Evolutionary conservation across 768 basidiomycete genomes (phyloP), one percentile per base, ranked within the genome.

Genomic region (Suillus weaverae): DNA sequence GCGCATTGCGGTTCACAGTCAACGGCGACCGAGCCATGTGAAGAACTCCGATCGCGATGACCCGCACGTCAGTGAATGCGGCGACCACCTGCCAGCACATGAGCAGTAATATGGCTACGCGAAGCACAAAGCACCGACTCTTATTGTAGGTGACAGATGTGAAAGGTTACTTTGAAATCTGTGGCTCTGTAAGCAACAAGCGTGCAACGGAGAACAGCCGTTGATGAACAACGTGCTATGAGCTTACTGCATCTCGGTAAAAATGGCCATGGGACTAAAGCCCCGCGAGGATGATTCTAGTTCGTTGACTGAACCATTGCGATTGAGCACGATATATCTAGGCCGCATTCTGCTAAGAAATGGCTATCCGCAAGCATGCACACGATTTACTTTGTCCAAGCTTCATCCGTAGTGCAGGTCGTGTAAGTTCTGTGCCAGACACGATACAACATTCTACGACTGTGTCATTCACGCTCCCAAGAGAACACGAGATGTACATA

Each of bases 241-340:
- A 55, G 77, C 82, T 66, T 67, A 92, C 92, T 92, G 94, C 77
- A 91, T 83, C 72, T 91, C 85, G 68, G 92, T 82, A 72, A 92
- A 89, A n/a, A 92, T 78, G 0, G 78, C 72, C 14, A 87, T 70
- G 10, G 91, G 90, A 68, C 86, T 86, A 73, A 87, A 94, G 64
- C 74, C 82, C 66, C 92, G 83, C 11, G 92, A 90, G 1, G 88
- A 81, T 6, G 79, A 81, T 67, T 91, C 86, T 18, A 89, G 81
- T 70, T 89, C 84, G 70, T 92, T 93, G 4, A 88, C 89, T 36
- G 88, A 82, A 39, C 90, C 90, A 69, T 88, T 91, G 59, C 90
- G 87, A 70, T 91, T 91, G 64, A 94, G 73, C 30, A 89, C 83
- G 64, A 94, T 81, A 68, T 91, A 93, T 72, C 91, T 91, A 68